Percentiles rank a stretch among this genome's conserved stretches.
These are phyloP conservation scores for Umbelopsis ramanniana DNA, from an alignment of 192 early-diverging fungal species.

Conservation along the genomic window DNA sequence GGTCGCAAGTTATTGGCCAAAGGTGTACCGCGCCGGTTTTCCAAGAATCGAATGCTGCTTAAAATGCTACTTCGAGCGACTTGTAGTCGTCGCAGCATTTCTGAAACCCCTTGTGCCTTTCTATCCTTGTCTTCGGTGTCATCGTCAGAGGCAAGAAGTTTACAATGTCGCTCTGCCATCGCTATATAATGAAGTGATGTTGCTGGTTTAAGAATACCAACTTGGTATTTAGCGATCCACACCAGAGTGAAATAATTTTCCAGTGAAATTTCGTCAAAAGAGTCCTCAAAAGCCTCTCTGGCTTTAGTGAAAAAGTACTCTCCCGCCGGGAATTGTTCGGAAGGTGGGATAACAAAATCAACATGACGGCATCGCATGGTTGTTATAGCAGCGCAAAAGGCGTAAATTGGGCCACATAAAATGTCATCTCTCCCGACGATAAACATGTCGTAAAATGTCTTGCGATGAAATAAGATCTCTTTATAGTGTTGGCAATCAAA, in stretches of 20 bases:
- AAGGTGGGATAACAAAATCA: constrained; percentile 6
- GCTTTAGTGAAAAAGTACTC: constrained; percentile 29
- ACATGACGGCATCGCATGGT: constrained; percentile 31
- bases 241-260: constrained; percentile 20
- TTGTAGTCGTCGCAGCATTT: constrained; percentile 23
- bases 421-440: constrained; percentile 10
- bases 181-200: constrained; percentile 23
- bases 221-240: constrained; percentile 24
- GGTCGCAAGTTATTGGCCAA: neutral
- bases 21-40: constrained; percentile 25
- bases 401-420: constrained; percentile 26
- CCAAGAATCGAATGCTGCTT: constrained; percentile 4
- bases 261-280: constrained; percentile 23
- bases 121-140: neutral
- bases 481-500: constrained; percentile 5
- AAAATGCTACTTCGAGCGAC: constrained; percentile 1
- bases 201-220: constrained; percentile 2
- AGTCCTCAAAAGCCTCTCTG: neutral
- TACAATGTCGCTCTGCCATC: constrained; percentile 25
- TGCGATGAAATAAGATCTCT: constrained; percentile 4
- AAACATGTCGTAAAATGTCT: constrained; percentile 26
- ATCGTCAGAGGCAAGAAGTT: constrained; percentile 1
- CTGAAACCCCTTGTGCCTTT: constrained; percentile 8
- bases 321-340: neutral
- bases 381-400: constrained; percentile 21